Evolutionary conservation across 2,329 filamentous ascomycete genomes (phyloP).

Genomic region (Scopulariopsis brevicaulis): DNA sequence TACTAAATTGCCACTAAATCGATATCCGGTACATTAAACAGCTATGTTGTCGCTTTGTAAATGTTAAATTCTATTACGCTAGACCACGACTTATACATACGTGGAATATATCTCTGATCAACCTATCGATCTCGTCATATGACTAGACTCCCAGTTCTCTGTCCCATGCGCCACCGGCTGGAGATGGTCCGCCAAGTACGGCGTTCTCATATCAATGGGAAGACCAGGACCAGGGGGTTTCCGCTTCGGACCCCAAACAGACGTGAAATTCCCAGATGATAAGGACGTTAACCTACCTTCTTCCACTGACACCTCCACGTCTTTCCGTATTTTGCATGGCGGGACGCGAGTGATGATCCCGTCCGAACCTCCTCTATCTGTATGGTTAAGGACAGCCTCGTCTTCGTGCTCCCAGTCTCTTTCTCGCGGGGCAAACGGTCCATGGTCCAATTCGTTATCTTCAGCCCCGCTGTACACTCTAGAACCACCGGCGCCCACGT

Average conservation of each 20-base stretch:
- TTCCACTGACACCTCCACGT: background rate
- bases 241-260: background rate
- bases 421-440: background rate
- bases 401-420: background rate
- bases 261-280: background rate
- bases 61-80: background rate
- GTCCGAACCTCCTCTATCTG: background rate
- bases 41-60: no score
- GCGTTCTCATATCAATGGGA: background rate
- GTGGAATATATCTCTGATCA: background rate
- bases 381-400: background rate
- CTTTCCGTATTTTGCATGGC: background rate
- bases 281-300: background rate
- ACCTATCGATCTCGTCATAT: background rate
- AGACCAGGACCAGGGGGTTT: background rate
- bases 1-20: background rate
- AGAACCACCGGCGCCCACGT: background rate
- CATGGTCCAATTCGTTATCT: background rate
- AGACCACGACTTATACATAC: background rate
- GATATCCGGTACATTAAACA: no score
- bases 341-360: background rate
- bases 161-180: background rate
- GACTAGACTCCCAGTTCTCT: background rate
- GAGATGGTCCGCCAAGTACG: background rate
- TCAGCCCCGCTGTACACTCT: background rate